Conservation (phyloP, 768 basidiomycete species). For the Lepiota venenata region DNA sequence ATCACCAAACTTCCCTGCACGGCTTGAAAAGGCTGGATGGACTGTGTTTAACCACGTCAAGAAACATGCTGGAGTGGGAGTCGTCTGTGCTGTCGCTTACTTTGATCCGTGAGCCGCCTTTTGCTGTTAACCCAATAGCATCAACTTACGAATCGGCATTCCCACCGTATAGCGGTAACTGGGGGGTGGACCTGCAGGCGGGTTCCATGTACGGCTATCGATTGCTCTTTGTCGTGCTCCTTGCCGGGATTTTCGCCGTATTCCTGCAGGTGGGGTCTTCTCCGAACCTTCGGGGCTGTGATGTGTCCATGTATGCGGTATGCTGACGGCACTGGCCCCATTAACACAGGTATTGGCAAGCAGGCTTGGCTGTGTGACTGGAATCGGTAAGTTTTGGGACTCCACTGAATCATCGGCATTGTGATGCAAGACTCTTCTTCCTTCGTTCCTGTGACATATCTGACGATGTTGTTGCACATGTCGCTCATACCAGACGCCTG, state of each 20-base stretch:
- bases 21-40: constrained; percentile 28
- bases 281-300: neutral
- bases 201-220: constrained; percentile 84
- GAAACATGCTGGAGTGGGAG: constrained; percentile 77
- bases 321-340: neutral
- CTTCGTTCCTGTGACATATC: neutral
- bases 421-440: neutral
- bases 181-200: constrained; percentile 88
- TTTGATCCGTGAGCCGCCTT: constrained; percentile 68
- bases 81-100: constrained; percentile 86
- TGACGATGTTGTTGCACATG: neutral
- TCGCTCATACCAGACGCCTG: neutral
- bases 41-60: constrained; percentile 46
- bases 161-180: constrained; percentile 63
- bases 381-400: constrained; percentile 50
- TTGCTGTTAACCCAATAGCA: constrained; percentile 6
- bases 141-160: neutral
- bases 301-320: neutral
- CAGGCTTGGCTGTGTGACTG: constrained; percentile 79
- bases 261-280: constrained; percentile 63
- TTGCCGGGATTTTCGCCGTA: constrained; percentile 80
- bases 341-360: constrained; percentile 67
- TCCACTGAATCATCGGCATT: neutral
- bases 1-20: constrained; percentile 11
- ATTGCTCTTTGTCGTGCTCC: constrained; percentile 79